phyloP scores from a whole-genome alignment of 441 rosid genomes.

The Macaranga tanarius region DNA sequence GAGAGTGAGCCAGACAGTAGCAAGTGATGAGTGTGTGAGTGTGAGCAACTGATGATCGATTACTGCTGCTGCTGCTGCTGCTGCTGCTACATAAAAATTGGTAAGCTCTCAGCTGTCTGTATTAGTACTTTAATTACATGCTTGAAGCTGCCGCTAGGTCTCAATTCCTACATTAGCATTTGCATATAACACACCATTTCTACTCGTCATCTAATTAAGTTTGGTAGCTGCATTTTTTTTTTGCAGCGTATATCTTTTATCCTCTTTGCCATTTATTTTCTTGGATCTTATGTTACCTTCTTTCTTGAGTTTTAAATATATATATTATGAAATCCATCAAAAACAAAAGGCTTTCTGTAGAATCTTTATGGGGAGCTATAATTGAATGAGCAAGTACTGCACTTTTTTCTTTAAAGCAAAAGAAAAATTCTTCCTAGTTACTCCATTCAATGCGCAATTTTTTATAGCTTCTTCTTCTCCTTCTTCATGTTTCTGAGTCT shows the following conservation, averaged over 20 bases:
- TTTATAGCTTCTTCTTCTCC: slow-evolving; percentile 5
- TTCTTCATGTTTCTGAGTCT: slow-evolving; percentile 1
- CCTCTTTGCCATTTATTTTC: too few relatives aligned
- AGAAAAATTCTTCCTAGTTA: background rate
- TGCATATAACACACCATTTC: background rate
- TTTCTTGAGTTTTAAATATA: background rate
- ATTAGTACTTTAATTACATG: background rate
- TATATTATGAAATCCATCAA: too few relatives aligned
- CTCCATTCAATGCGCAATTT: slow-evolving; percentile 26
- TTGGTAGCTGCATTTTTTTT: background rate
- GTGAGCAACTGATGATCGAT: background rate
- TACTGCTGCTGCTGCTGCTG: background rate
- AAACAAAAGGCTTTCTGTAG: background rate
- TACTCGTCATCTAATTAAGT: background rate
- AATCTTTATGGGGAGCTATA: background rate
- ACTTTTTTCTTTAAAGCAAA: background rate
- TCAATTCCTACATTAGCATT: background rate
- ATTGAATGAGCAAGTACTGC: background rate
- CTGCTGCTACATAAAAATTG: slow-evolving; percentile 15
- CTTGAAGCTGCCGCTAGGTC: slow-evolving; percentile 2
- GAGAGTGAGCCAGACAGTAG: background rate
- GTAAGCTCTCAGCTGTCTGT: slow-evolving; percentile 13
- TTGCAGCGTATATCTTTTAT: too few relatives aligned
- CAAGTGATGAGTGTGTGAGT: background rate
- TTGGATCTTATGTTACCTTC: background rate